Evolutionary conservation across 495 filamentous ascomycete species (phyloP), one percentile per base, ranked within the genome.

Genomic region (Friedmanniomyces endolithicus): DNA sequence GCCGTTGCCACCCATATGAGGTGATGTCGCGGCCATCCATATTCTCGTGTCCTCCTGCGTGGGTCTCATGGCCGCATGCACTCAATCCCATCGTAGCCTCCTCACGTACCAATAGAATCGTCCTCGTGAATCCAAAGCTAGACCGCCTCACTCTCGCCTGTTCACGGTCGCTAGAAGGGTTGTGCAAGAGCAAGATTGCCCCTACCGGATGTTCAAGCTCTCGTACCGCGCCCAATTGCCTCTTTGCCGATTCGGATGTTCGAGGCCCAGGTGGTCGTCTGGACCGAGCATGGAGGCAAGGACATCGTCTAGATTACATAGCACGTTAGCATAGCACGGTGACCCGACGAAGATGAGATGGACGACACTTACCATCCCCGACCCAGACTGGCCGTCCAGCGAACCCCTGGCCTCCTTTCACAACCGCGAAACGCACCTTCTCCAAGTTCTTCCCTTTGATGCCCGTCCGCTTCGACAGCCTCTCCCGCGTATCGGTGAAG

Each of bases 401-500:
- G n/a, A 84, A 94, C 8, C 68, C 65, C 24, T 75, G 68, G 24
- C 75, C 68, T 51, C 85, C 78, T 56, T 80, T 78, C 7, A 96
- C 76, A 43, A 95, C 70, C 6, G 88, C 87, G 73, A 99, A 96
- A 70, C 90, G 95, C 67, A 97, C 89, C 75, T 96, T 99, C 69
- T 99, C 92, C 59, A 97, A 92, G 53, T 87, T 87, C 74, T 97
- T 97, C 59, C 92, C 92, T 72, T 95, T 97, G 67, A 99, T 81
- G 12, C 89, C 89, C 1, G 86, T 94, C 47, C 92, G 79, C 65
- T 86, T 87, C 61, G 88, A 87, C 2, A 99, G 74, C 22, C 92
- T 81, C 63, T 90, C 83, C 72, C 89, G 94, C 48, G 92, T 96
- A 29, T 97, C 85, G 37, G 82, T 79, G 72, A 97, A 99, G 34